Evolutionary conservation across 192 early-diverging fungal species (phyloP).

Genomic region (Podila epigama): DNA sequence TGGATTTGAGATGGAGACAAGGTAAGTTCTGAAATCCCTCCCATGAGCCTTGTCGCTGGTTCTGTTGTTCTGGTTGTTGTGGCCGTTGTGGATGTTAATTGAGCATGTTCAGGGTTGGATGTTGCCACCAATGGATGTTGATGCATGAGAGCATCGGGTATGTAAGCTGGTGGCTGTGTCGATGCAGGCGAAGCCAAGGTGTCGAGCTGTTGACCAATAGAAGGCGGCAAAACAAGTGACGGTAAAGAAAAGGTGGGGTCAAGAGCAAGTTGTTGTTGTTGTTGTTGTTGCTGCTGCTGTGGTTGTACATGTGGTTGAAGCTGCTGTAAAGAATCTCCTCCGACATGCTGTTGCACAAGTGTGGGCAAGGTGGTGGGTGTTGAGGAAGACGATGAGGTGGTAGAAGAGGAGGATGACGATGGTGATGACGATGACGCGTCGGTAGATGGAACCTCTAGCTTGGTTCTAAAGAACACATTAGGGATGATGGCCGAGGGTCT

Average conservation of each 20-base stretch:
- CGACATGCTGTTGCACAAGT: background rate
- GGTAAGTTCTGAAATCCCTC: background rate
- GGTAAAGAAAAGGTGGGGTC: background rate
- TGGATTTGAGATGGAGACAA: background rate
- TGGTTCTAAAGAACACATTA: constrained; percentile 8
- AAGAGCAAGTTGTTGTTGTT: background rate
- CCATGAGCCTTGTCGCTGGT: background rate
- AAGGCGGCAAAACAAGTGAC: background rate
- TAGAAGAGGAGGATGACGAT: background rate
- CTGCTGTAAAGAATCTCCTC: background rate
- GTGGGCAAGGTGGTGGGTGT: background rate
- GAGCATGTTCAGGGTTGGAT: no score
- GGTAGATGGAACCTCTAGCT: background rate
- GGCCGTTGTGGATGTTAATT: background rate
- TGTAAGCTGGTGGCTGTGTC: background rate
- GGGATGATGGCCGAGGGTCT: constrained; percentile 13
- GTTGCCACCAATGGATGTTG: no score
- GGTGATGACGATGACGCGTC: background rate
- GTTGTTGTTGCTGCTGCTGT: background rate
- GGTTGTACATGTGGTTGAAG: background rate
- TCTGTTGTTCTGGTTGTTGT: no score
- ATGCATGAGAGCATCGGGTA: no score
- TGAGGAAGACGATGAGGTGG: background rate
- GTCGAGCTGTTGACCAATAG: background rate
- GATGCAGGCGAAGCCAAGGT: background rate